Base-by-base conservation (phyloP, 805 yeast genomes). In the Candida vartiovaarae region DNA sequence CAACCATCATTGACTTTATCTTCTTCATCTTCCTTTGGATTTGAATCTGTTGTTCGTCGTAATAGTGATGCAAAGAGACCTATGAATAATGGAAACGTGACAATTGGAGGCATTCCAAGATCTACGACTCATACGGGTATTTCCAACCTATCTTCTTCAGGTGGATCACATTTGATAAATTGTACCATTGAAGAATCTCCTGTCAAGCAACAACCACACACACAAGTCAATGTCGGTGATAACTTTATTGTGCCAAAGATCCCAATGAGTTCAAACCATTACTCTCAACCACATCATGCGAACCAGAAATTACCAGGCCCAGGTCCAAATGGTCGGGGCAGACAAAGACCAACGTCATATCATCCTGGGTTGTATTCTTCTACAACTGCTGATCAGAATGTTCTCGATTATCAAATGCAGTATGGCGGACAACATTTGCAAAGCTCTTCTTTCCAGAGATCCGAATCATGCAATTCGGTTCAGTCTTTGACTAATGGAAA, bases 301-400 rank as follows among this genome's bases (percentile, higher is more conserved):
- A 51, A 36, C 34, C 59, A 55, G 38, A 60, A 56, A 42, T 44
- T 60, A 24, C 61, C 62, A 11, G 58, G 59, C n/a, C 74, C 76
- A 7, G 30, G 59, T 11, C 74, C 76, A 8, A 32, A 15, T 8
- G 75, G 72, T 28, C 68, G 70, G 41, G 74, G 78, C 60, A 81
- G 76, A 56, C 90, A 88, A 45, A 75, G 95, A 60, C 95, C 95
- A 35, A 84, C 91, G 0, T 84, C 93, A 8, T 85, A 82, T 56
- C 90, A 85, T 57, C 95, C 95, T 15, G 73, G 82, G 2, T 68
- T 77, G 28, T 56, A 55, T 42, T 51, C 68, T 15, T 40, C 45
- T 29, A 48, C 40, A 20, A 25, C 31, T 11, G 26, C 43, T 23
- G 5, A 38, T 3, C 40, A 38, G 8, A 8, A 25, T 20, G 31